A percentile compares a stretch with the other conserved stretches of the same genome.
Conservation (phyloP, 208 protist genomes). For the Wallacemonas rigidus region DNA sequence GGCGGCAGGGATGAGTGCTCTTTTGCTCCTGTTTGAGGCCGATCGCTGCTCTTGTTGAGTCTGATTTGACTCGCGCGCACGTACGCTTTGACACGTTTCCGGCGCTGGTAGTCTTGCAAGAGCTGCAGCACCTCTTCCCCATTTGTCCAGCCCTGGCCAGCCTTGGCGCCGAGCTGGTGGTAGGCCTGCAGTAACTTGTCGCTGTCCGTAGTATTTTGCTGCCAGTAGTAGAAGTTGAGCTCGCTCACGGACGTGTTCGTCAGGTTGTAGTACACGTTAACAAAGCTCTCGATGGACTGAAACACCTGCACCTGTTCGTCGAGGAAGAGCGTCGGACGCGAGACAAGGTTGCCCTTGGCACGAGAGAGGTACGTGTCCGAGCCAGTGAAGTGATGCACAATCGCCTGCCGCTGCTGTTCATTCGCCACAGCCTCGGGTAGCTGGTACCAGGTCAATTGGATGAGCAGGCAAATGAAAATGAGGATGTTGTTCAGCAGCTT, state of each 20-base stretch:
- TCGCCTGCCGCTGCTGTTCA: conserved; percentile 42
- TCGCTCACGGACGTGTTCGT: conserved; percentile 45
- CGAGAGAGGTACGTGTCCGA: conserved; percentile 39
- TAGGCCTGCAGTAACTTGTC: conserved; percentile 12
- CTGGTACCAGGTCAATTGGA: conserved; percentile 39
- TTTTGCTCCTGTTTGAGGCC: no score
- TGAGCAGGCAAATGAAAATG: conserved; percentile 38
- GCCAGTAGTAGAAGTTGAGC: conserved; percentile 49
- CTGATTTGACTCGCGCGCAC: not conserved
- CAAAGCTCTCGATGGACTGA: conserved; percentile 41
- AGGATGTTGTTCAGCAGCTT: conserved; percentile 46
- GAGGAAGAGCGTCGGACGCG: conserved; percentile 44
- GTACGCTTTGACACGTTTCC: conserved; percentile 16
- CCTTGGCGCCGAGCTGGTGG: not conserved
- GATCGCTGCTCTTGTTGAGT: no score
- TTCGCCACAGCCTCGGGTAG: conserved; percentile 39
- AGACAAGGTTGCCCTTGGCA: conserved; percentile 54
- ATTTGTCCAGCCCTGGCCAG: conserved; percentile 2
- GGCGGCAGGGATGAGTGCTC: not conserved
- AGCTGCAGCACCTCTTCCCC: conserved; percentile 14
- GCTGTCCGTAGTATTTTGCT: not conserved
- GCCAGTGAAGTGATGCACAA: conserved; percentile 50
- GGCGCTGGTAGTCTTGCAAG: conserved; percentile 12
- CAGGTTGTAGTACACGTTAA: conserved; percentile 49
- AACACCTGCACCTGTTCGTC: conserved; percentile 41